Conservation (phyloP, 257 asterid genomes). For the Anisodus tanguticus region DNA sequence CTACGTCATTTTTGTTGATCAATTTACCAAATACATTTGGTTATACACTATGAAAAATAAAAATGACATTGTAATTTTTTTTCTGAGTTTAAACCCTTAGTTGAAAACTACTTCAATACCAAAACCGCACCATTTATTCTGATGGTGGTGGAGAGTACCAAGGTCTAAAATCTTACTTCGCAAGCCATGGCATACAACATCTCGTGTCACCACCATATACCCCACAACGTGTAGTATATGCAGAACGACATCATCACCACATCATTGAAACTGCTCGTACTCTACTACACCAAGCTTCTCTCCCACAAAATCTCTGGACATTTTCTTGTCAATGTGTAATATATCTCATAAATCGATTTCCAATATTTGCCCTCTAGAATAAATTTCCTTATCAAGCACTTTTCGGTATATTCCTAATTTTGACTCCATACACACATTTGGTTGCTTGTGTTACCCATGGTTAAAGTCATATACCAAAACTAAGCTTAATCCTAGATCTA, state of each 20-base stretch:
- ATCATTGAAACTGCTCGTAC: background rate
- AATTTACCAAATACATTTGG: background rate
- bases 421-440: background rate
- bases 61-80: background rate
- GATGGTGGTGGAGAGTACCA: background rate
- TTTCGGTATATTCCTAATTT: background rate
- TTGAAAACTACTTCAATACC: background rate
- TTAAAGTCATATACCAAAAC: background rate
- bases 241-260: background rate
- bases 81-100: background rate
- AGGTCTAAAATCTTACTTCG: background rate
- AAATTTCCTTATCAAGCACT: background rate
- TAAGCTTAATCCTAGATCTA: background rate
- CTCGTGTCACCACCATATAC: background rate
- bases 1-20: slow-evolving; percentile 13
- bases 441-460: background rate
- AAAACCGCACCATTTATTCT: background rate
- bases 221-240: background rate
- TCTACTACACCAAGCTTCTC: background rate
- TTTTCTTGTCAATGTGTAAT: background rate
- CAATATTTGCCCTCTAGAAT: background rate
- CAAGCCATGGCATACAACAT: background rate
- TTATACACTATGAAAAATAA: background rate
- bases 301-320: background rate
- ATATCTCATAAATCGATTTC: background rate